These are phyloP conservation scores for Mycena leptocephala DNA, from an alignment of 768 basidiomycete genomes.

Conservation along the genomic window DNA sequence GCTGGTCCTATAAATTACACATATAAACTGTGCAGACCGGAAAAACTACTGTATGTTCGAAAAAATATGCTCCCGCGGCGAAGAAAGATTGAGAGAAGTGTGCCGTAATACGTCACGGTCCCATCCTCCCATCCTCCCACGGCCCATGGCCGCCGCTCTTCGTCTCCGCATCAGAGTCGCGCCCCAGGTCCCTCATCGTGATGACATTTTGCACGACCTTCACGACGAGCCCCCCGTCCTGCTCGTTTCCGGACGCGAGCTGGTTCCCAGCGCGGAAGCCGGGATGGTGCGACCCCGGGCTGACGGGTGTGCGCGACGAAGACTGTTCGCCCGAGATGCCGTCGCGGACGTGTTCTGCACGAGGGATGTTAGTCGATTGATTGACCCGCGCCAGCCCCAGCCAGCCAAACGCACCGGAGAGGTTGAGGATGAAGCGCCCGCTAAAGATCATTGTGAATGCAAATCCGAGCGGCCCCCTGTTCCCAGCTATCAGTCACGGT, in stretches of 20 bases:
- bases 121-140: too few species aligned
- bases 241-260: not conserved
- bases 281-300: not conserved
- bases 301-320: constrained; percentile 12
- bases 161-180: not conserved
- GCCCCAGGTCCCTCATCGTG: constrained; percentile 29
- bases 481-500: not conserved
- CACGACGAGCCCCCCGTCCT: constrained; percentile 12
- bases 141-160: too few species aligned
- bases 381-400: not conserved
- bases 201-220: constrained; percentile 20
- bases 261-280: not conserved
- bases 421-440: constrained; percentile 32
- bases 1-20: too few species aligned
- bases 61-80: too few species aligned
- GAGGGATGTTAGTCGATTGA: not conserved
- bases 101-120: too few species aligned
- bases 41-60: too few species aligned
- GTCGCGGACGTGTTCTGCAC: constrained; percentile 26
- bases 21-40: too few species aligned
- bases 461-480: constrained; percentile 6
- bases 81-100: too few species aligned
- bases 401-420: constrained; percentile 26
- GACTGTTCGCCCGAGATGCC: constrained; percentile 21
- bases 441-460: constrained; percentile 36